phyloP scores from a whole-genome alignment of 2,329 filamentous ascomycete genomes.

The Aureobasidium sp. region DNA sequence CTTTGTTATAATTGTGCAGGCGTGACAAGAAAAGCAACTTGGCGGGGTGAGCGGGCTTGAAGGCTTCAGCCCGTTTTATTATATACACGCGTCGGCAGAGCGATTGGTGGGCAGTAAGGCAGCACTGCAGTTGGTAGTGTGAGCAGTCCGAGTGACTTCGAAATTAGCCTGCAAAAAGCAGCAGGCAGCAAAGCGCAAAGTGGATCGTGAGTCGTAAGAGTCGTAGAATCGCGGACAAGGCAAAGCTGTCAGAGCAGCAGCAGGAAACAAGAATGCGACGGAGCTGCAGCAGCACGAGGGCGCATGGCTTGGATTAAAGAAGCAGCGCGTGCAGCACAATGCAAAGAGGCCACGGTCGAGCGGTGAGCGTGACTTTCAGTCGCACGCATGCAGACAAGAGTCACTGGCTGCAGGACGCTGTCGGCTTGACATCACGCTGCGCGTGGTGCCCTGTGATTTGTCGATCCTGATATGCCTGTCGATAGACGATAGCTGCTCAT shows the following conservation, averaged over 20 bases:
- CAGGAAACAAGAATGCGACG: background rate
- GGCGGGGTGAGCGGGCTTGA: background rate
- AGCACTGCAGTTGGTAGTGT: conserved; percentile 13
- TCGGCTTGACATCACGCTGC: background rate
- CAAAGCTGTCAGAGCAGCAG: background rate
- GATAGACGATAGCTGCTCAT: background rate
- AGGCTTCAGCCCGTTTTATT: background rate
- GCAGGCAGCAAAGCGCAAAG: conserved; percentile 10
- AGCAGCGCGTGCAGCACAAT: background rate
- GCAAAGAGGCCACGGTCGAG: background rate
- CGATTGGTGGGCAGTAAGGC: conserved; percentile 12
- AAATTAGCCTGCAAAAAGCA: background rate
- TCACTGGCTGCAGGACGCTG: background rate
- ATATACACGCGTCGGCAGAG: conserved; percentile 2
- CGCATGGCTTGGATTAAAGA: background rate
- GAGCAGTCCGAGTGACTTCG: background rate
- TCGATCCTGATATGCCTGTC: conserved; percentile 1
- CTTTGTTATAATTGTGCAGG: background rate
- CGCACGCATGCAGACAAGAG: conserved; percentile 4
- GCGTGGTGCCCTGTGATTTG: conserved; percentile 12
- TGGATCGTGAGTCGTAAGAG: background rate
- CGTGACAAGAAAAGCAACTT: background rate
- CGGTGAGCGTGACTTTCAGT: conserved; percentile 11
- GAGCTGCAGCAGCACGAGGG: background rate
- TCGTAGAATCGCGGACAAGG: background rate